Conservation (phyloP, 108 stramenopile species). For the Discostella pseudostelligera region DNA sequence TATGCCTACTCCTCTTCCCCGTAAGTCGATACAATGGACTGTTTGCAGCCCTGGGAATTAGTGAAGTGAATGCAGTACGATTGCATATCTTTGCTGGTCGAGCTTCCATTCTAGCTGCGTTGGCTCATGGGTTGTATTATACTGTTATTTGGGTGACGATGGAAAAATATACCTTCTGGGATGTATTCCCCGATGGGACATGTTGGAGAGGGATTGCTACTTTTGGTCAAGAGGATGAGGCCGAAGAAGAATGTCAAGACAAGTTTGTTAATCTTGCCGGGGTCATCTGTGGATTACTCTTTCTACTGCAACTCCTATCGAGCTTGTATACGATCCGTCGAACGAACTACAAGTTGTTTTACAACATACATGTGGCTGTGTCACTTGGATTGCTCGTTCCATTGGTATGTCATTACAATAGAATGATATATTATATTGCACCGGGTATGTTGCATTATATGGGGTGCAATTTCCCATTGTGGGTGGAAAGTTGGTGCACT, state of each 20-base stretch:
- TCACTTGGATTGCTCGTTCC: conserved; percentile 34
- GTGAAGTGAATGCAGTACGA: conserved; percentile 14
- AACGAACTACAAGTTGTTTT: conserved; percentile 51
- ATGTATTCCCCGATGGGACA: conserved; percentile 13
- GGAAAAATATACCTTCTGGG: background rate
- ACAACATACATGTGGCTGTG: conserved; percentile 30
- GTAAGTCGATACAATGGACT: conserved; percentile 9
- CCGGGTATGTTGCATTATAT: conserved; percentile 64
- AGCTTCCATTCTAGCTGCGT: conserved; percentile 3
- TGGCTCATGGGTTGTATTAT: conserved; percentile 19
- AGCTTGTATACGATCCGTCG: conserved; percentile 50
- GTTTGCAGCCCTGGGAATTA: conserved; percentile 5
- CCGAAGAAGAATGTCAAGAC: background rate
- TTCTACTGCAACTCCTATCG: conserved; percentile 41
- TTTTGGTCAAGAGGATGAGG: background rate
- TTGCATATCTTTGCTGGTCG: conserved; percentile 28
- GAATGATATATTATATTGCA: conserved; percentile 54
- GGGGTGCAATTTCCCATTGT: conserved; percentile 46
- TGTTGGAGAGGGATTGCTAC: background rate
- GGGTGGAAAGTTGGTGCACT: conserved; percentile 18
- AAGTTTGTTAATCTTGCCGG: conserved; percentile 49
- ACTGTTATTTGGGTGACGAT: conserved; percentile 10
- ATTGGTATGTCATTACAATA: conserved; percentile 60
- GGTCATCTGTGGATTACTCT: conserved; percentile 29
- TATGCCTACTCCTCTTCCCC: conserved; percentile 18